These are phyloP conservation scores for Ogataea pini DNA, from an alignment of 805 yeast species.

Conservation along the genomic window DNA sequence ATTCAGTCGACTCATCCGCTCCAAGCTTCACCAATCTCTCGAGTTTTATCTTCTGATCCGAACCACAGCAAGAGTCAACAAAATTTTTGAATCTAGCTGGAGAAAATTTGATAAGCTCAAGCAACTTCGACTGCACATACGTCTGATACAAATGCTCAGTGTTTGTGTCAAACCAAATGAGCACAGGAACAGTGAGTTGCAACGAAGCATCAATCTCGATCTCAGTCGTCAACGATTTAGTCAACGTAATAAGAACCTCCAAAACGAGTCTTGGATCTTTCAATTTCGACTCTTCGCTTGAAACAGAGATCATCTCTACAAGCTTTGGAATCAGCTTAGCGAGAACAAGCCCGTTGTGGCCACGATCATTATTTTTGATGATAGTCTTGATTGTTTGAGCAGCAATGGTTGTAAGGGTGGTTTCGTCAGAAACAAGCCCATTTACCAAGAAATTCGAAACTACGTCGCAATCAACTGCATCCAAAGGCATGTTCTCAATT, in stretches of 20 bases:
- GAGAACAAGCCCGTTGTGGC: constrained; percentile 40
- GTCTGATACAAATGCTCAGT: constrained; percentile 28
- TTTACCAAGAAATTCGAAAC: constrained; percentile 37
- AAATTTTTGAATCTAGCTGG: constrained; percentile 51
- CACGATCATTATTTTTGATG: constrained; percentile 35
- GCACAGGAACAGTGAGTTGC: constrained; percentile 33
- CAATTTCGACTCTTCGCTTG: constrained; percentile 14
- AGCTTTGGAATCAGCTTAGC: constrained; percentile 48
- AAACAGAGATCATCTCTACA: constrained; percentile 30
- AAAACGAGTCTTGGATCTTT: constrained; percentile 42
- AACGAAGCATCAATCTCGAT: constrained; percentile 33
- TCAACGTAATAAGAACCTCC: constrained; percentile 51
- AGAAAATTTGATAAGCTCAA: constrained; percentile 46
- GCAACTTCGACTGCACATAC: constrained; percentile 48
- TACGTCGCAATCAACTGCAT: constrained; percentile 39
- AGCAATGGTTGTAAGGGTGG: constrained; percentile 39
- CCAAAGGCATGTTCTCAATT: constrained; percentile 35
- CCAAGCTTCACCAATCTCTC: constrained; percentile 45
- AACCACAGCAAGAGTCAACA: constrained; percentile 38
- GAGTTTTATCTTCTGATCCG: constrained; percentile 42
- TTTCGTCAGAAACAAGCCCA: constrained; percentile 38
- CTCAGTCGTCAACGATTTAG: constrained; percentile 39
- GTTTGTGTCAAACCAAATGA: constrained; percentile 34
- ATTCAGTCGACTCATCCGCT: constrained; percentile 10
- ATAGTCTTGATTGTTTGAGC: constrained; percentile 66